Evolutionary conservation across 73 alveolate species (phyloP), one percentile per base, ranked within the genome.

Genomic region (Tetrahymena borealis): DNA sequence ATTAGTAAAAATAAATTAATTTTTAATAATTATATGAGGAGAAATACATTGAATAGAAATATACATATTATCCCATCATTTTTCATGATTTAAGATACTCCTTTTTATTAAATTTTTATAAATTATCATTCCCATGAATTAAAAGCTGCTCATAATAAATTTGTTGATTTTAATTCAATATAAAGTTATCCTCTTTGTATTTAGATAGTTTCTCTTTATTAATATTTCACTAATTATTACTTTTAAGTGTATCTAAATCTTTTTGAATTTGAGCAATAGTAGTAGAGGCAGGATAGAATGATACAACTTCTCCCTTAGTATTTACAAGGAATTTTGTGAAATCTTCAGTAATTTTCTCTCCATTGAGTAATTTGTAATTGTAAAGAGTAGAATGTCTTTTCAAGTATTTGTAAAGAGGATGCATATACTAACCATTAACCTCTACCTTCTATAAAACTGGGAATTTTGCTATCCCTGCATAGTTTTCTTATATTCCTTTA

Each of bases 381-480:
- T 93, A 93, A 11, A 79, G 78, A 32, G 90, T 39, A 18, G 93
- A 78, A 39, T 93, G 39, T 93, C 93, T 78, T 78, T 93, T 93
- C 35, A 93, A 38, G 78, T 33, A 93, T 40, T 93, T 93, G 85
- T 85, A 93, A 40, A 93, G 41, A 37, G 95, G 95, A 90, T 93
- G 95, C 32, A 91, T 93, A 90, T 33, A 42, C 33, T 4, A 39
- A 24, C 95, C 95, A 93, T 93, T 93, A 32, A 93, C 40, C 78
- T 93, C 95, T 42, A 93, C 91, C 78, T 93, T 93, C 93, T 93
- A 93, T 39, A 32, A 93, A 11, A 93, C 95, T 90, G 60, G 90
- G 28, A 93, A 93, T 60, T 60, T 24, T 60, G 38, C 85, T 3
- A 60, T 18, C 16, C 93, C 92, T 39, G 90, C 12, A 38, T 79